A percentile compares a stretch with the other conserved stretches of the same genome.
These are phyloP conservation scores for Adansonia madagascariensis DNA, from an alignment of 441 rosid genomes.

Conservation along the genomic window DNA sequence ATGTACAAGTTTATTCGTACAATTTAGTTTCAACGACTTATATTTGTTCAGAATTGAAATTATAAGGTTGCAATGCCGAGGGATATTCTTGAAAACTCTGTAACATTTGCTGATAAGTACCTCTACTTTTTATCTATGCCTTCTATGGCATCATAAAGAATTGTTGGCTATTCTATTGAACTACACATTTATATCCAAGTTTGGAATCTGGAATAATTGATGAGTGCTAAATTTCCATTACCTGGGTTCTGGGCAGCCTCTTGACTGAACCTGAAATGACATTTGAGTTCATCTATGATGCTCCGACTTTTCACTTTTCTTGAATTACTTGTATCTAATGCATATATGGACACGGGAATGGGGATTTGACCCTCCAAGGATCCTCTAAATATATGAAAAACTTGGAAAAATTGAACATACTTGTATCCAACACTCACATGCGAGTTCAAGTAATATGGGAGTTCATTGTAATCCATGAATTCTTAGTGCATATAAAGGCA, in stretches of 20 bases:
- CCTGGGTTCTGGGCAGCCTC: background rate
- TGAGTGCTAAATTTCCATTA: conserved; percentile 8
- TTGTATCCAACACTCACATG: too few species aligned
- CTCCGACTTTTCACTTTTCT: too few species aligned
- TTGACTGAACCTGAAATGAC: background rate
- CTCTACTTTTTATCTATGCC: background rate
- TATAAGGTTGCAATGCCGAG: background rate
- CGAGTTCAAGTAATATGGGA: too few species aligned
- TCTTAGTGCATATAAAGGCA: background rate
- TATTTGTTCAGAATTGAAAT: conserved; percentile 18
- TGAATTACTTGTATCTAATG: too few species aligned
- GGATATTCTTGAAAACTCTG: background rate
- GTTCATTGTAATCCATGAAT: background rate
- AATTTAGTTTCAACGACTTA: background rate
- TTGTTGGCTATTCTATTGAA: background rate
- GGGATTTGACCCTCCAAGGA: too few species aligned
- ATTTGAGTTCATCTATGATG: background rate
- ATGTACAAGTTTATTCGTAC: background rate
- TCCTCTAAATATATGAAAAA: too few species aligned
- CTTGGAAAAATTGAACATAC: too few species aligned
- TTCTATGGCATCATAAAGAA: background rate
- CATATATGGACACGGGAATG: too few species aligned
- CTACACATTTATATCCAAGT: background rate
- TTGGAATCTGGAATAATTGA: background rate
- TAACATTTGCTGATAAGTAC: background rate